Percentiles rank a stretch among this genome's conserved stretches.
These are phyloP conservation scores for Rubia yunnanensis DNA, from an alignment of 257 asterid genomes.

Conservation along the genomic window DNA sequence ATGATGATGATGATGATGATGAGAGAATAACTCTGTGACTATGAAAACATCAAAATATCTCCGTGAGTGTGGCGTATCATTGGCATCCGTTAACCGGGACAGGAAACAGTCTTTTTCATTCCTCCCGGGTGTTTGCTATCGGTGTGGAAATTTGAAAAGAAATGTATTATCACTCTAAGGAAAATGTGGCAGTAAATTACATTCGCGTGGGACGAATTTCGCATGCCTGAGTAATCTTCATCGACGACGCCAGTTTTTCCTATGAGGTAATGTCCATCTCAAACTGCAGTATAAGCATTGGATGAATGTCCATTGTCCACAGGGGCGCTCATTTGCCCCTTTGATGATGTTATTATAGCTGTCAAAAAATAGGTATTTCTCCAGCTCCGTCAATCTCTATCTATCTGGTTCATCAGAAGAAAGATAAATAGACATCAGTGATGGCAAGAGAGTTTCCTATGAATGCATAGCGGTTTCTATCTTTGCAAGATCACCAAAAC, in stretches of 20 bases:
- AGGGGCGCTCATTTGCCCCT: background rate
- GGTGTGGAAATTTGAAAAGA: no score
- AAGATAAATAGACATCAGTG: background rate
- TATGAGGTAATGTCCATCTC: conserved; percentile 6
- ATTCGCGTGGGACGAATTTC: background rate
- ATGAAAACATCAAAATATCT: no score
- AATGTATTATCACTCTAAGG: background rate
- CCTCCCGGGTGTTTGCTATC: no score
- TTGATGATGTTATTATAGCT: background rate
- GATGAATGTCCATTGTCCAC: background rate
- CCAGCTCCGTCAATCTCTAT: conserved; percentile 5
- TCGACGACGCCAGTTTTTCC: background rate
- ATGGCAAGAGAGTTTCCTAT: background rate
- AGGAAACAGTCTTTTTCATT: no score
- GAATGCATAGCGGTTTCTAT: background rate
- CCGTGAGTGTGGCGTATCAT: no score
- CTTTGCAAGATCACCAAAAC: background rate
- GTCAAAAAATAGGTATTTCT: background rate
- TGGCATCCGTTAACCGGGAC: no score
- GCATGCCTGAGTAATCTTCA: background rate
- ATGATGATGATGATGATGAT: no score
- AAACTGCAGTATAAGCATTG: background rate
- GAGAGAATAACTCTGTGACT: no score
- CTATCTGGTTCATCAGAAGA: background rate
- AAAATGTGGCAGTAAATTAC: background rate